phyloP scores from a whole-genome alignment of 768 basidiomycete genomes.

The Boletus rex-veris region DNA sequence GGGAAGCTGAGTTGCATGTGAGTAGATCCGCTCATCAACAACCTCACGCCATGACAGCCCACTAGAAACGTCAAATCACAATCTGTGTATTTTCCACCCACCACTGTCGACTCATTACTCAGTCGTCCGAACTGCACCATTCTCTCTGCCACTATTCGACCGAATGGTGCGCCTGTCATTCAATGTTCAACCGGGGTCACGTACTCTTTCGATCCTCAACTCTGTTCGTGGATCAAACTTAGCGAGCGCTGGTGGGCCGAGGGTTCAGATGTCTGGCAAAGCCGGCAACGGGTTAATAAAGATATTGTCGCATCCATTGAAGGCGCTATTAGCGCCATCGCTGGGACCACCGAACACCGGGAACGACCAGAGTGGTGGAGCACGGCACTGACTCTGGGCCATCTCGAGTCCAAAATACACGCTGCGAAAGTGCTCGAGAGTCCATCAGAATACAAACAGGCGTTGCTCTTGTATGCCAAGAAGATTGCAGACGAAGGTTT shows the following conservation, averaged over 20 bases:
- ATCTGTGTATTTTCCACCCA: conserved; percentile 59
- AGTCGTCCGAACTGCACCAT: conserved; percentile 56
- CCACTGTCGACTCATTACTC: conserved; percentile 60
- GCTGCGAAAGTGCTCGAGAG: conserved; percentile 76
- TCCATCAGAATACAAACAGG: conserved; percentile 78
- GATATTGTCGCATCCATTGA: conserved; percentile 54
- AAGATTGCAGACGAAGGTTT: conserved; percentile 89
- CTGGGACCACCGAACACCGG: conserved; percentile 36
- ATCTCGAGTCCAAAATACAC: conserved; percentile 80
- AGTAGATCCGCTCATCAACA: conserved; percentile 13
- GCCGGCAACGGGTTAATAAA: conserved; percentile 53
- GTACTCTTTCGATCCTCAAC: conserved; percentile 71
- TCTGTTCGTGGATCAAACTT: conserved; percentile 70
- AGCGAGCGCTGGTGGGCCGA: conserved; percentile 83
- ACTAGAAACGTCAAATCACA: conserved; percentile 77
- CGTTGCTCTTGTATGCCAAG: conserved; percentile 72
- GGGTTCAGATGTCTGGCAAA: conserved; percentile 81
- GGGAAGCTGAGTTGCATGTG: conserved; percentile 80
- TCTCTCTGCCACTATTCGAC: conserved; percentile 60
- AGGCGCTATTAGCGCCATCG: conserved; percentile 51
- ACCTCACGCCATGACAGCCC: conserved; percentile 4
- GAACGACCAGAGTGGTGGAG: conserved; percentile 76
- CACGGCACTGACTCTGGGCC: conserved; percentile 78
- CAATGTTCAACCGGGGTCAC: conserved; percentile 73
- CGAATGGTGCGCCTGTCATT: conserved; percentile 78